phyloP scores from a whole-genome alignment of 1,284 basidiomycete genomes.

The Ganoderma sinense region DNA sequence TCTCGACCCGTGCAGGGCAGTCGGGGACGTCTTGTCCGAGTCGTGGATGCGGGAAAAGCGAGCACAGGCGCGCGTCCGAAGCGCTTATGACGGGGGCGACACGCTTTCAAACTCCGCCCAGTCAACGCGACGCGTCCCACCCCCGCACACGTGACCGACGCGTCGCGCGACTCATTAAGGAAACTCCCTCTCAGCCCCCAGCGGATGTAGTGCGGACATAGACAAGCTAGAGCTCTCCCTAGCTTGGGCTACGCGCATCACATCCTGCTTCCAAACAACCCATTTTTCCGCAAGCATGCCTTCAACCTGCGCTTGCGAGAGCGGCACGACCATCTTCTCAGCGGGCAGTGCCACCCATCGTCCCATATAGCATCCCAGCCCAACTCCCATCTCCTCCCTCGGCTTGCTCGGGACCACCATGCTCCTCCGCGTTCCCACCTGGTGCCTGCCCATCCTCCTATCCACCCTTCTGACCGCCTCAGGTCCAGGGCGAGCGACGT shows the following conservation, averaged over 20 bases:
- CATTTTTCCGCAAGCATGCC: neutral
- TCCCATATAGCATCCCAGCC: constrained; percentile 24
- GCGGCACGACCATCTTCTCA: constrained; percentile 13
- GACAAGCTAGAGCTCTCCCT: neutral
- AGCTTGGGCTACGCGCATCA: neutral
- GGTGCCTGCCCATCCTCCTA: constrained; percentile 21
- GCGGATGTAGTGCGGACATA: constrained; percentile 28
- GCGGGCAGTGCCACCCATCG: constrained; percentile 22
- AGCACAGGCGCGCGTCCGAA: constrained; percentile 22
- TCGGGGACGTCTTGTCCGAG: constrained; percentile 19
- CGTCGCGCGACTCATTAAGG: constrained; percentile 28
- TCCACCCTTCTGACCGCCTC: constrained; percentile 14
- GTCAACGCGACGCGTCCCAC: constrained; percentile 41
- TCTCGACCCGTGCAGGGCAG: constrained; percentile 19
- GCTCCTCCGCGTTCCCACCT: constrained; percentile 24
- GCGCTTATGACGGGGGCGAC: constrained; percentile 38
- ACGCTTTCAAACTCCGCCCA: constrained; percentile 42
- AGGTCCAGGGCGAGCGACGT: constrained; percentile 12
- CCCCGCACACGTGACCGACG: constrained; percentile 37
- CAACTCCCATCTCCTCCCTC: constrained; percentile 1
- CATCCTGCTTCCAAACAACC: constrained; percentile 7
- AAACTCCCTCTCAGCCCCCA: neutral
- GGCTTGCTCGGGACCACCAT: constrained; percentile 21
- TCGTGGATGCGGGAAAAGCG: constrained; percentile 25
- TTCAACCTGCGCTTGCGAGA: neutral